These are phyloP conservation scores for Paraglomus occultum DNA, from an alignment of 192 early-diverging fungal genomes.

Conservation along the genomic window DNA sequence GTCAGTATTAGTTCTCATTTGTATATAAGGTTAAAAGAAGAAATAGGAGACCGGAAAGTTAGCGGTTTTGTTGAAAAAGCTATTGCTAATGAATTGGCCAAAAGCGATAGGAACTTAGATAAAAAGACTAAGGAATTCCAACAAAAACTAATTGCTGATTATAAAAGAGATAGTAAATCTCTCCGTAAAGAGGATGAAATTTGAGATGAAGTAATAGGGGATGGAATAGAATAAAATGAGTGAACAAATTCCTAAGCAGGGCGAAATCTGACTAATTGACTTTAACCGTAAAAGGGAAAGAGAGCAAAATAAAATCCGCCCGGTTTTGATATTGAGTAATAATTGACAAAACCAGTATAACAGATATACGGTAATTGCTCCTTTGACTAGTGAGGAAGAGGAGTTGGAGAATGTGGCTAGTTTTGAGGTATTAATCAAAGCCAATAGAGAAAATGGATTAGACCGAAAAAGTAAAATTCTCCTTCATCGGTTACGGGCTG, in stretches of 20 bases:
- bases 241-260: neutral
- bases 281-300: neutral
- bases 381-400: neutral
- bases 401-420: neutral
- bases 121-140: neutral
- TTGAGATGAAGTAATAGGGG: neutral
- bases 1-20: slow-evolving; percentile 16
- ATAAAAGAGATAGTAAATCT: neutral
- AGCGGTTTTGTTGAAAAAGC: slow-evolving; percentile 10
- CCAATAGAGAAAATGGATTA: too few species aligned
- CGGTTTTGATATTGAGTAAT: neutral
- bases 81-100: slow-evolving; percentile 6
- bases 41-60: slow-evolving; percentile 1
- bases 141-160: slow-evolving; percentile 7
- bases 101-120: neutral
- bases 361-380: neutral
- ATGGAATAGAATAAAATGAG: slow-evolving; percentile 4
- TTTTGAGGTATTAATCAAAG: neutral
- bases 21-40: slow-evolving; percentile 15
- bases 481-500: too few species aligned
- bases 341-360: neutral
- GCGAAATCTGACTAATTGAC: neutral
- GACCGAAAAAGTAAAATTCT: too few species aligned
- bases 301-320: neutral
- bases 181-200: slow-evolving; percentile 6